phyloP scores from a whole-genome alignment of 1,284 basidiomycete genomes.

The Malassezia globosa region DNA sequence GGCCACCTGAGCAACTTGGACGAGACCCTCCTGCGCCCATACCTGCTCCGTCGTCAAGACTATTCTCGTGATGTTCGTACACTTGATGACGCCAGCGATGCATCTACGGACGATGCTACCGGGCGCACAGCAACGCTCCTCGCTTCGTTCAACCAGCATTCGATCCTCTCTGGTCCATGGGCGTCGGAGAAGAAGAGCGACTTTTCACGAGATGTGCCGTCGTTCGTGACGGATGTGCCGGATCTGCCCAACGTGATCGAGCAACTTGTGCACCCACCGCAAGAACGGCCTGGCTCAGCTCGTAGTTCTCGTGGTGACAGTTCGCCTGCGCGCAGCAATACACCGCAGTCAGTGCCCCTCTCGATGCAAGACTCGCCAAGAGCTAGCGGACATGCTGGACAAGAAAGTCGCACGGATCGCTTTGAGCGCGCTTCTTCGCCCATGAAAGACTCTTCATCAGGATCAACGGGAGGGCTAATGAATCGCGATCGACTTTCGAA shows the following conservation, averaged over 20 bases:
- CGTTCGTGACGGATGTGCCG: conserved; percentile 14
- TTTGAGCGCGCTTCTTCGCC: conserved; percentile 9
- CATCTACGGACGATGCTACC: conserved; percentile 11
- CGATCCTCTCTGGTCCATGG: neutral
- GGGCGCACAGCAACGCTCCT: conserved; percentile 7
- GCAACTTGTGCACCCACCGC: conserved; percentile 4
- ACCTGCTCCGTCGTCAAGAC: conserved; percentile 78
- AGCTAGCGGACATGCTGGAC: neutral
- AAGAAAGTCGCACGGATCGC: neutral
- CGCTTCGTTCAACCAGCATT: conserved; percentile 2
- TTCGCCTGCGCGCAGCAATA: conserved; percentile 1
- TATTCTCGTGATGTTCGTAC: conserved; percentile 50
- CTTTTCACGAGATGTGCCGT: neutral
- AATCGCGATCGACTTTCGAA: neutral
- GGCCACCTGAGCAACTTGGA: conserved; percentile 65
- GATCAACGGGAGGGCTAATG: neutral
- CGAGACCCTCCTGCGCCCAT: conserved; percentile 71
- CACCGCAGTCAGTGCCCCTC: neutral
- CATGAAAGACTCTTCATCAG: neutral
- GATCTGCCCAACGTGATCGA: conserved; percentile 1
- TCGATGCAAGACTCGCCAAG: neutral
- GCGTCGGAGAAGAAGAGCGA: neutral
- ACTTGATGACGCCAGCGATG: conserved; percentile 19
- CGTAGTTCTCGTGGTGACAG: neutral
- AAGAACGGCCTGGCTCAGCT: neutral